Evolutionary conservation across 2,329 filamentous ascomycete species (phyloP).

Genomic region (Alternaria gansuensis): DNA sequence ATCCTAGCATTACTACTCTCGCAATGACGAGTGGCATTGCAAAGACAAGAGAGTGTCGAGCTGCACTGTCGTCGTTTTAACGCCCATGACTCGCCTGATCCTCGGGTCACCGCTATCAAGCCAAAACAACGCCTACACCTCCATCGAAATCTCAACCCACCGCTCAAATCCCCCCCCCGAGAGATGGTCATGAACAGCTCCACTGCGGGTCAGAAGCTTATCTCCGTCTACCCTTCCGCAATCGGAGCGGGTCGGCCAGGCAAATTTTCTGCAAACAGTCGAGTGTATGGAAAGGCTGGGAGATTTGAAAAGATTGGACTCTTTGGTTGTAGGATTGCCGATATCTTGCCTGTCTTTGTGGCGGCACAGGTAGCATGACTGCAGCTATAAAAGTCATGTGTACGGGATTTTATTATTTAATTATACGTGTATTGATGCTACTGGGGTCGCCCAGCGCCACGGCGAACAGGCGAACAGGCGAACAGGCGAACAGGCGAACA

Average conservation of each 20-base stretch:
- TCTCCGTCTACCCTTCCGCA: constrained; percentile 5
- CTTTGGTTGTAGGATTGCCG: constrained; percentile 5
- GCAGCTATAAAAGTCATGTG: constrained; percentile 9
- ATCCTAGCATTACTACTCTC: background rate
- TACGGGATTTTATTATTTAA: constrained; percentile 1
- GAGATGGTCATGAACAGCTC: constrained; percentile 16
- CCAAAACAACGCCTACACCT: constrained; percentile 2
- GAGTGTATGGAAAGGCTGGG: constrained; percentile 14
- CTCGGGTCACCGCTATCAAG: constrained; percentile 8
- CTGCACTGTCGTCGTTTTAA: background rate
- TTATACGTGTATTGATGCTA: constrained; percentile 2
- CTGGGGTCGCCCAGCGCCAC: background rate
- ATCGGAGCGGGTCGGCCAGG: constrained; percentile 21
- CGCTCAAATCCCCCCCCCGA: constrained; percentile 9
- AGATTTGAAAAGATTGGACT: constrained; percentile 1
- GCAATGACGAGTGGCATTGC: background rate
- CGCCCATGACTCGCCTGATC: constrained; percentile 9
- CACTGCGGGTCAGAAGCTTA: constrained; percentile 24
- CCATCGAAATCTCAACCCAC: background rate
- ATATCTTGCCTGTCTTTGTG: constrained; percentile 9
- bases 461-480: constrained; percentile 10
- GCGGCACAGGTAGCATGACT: constrained; percentile 2
- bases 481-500: background rate
- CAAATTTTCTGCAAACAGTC: constrained; percentile 24
- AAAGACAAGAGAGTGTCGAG: background rate